Evolutionary conservation across 2,329 filamentous ascomycete genomes (phyloP).

Genomic region (Sarocladium kiliense): DNA sequence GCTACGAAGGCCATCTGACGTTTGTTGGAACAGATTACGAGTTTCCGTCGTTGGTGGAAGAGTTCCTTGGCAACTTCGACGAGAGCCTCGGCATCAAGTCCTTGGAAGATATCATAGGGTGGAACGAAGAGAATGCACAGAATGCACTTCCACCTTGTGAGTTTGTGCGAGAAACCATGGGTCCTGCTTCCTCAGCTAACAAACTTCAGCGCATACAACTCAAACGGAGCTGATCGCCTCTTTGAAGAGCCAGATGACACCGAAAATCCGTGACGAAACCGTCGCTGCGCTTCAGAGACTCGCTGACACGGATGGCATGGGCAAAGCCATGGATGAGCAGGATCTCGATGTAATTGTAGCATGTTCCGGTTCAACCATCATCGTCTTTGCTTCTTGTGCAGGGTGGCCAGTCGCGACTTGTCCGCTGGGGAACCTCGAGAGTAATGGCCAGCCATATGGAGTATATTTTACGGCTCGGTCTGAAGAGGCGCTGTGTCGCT

Average conservation of each 20-base stretch:
- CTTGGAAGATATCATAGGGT: conserved; percentile 8
- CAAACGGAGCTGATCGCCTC: not conserved
- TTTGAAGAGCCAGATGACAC: conserved; percentile 2
- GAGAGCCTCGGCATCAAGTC: not conserved
- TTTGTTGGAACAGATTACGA: conserved; percentile 8
- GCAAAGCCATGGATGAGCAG: not conserved
- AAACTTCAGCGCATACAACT: not conserved
- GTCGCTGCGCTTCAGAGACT: not conserved
- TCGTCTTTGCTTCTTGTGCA: not conserved
- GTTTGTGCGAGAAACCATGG: not conserved
- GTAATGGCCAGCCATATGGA: not conserved
- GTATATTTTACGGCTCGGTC: not conserved
- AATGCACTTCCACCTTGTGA: conserved; percentile 6
- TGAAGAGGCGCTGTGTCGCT: not conserved
- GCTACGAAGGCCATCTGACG: not conserved
- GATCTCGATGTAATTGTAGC: not conserved
- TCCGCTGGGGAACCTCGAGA: not conserved
- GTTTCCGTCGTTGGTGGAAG: conserved; percentile 7
- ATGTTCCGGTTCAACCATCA: not conserved
- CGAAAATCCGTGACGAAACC: not conserved
- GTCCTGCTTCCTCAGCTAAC: too few species aligned
- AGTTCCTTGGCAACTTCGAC: conserved; percentile 10
- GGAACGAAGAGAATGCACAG: conserved; percentile 6
- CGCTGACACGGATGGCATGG: not conserved
- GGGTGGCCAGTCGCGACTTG: not conserved